Base-by-base conservation (phyloP, 1,284 basidiomycete species). In the Trametes hirsuta region DNA sequence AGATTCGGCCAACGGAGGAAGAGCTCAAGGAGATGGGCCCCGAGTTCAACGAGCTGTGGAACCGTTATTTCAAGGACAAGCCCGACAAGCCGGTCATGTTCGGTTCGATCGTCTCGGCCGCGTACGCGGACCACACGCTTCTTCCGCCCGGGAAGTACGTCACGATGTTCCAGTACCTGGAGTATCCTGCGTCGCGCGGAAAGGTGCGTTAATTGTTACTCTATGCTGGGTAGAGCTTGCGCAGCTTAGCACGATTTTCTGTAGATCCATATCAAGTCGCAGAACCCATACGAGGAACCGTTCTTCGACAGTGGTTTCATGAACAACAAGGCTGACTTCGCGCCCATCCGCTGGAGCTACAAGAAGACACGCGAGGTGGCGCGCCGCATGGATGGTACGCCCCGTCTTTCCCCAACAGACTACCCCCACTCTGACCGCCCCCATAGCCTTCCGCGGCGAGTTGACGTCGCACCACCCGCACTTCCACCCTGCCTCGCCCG, bases 31-130 rank as follows among this genome's bases (percentile, higher is more conserved):
- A 87, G 73, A 88, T 90, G 86, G 87, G 87, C 18, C 86, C 86
- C n/a, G 87, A 88, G 64, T 89, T 89, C 75, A 85, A 86, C 64
- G 77, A 79, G 63, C 81, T 87, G 47, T 90, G 84, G 84, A 72
- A 89, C 68, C 79, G 57, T 25, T 88, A 88, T 75, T 90, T 88
- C 80, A 87, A 85, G 77, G 83, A 89, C 76, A 88, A 88, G 75
- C 87, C 87, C 57, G 87, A 90, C 78, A 89, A 88, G 77, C 87
- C 87, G 3, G 84, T 89, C 60, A 87, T 89, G 84, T 87, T 87
- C 69, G 85, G 82, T 51, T 84, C 83, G 40, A 87, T 88, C 66
- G 86, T 88, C 47, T 81, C 82, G 40, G 86, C 81, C 72, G 86
- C 86, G 9, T 88, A 88, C 68, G 87, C 86, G 47, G 87, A 89